These are phyloP conservation scores for Lecanicillium sp. DNA, from an alignment of 2,329 filamentous ascomycete species.

Conservation along the genomic window DNA sequence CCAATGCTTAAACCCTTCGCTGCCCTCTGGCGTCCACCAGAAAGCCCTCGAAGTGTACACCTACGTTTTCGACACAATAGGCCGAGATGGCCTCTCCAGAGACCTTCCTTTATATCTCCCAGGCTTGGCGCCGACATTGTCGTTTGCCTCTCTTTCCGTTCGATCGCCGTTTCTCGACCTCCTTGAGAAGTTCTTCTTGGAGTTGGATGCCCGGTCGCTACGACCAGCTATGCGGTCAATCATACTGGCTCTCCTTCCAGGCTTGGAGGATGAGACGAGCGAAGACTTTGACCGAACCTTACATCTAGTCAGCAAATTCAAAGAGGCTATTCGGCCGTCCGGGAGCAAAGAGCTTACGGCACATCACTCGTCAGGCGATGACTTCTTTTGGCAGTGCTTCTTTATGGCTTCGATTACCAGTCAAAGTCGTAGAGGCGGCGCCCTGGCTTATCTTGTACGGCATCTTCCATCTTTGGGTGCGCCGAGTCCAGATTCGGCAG, in stretches of 20 bases:
- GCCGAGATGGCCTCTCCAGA: conserved; percentile 67
- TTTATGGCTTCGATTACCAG: conserved; percentile 91
- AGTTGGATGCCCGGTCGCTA: conserved; percentile 61
- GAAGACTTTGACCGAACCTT: conserved; percentile 93
- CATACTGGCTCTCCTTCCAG: conserved; percentile 80
- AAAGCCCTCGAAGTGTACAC: conserved; percentile 92
- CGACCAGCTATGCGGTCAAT: conserved; percentile 86
- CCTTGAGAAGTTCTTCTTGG: conserved; percentile 72
- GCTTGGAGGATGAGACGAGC: conserved; percentile 90
- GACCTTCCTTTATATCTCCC: conserved; percentile 86
- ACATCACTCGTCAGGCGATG: conserved; percentile 57
- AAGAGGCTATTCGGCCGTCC: conserved; percentile 53
- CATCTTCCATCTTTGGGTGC: conserved; percentile 52
- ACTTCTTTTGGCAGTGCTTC: conserved; percentile 98
- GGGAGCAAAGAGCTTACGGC: conserved; percentile 41
- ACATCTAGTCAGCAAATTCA: conserved; percentile 69
- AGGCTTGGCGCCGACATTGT: conserved; percentile 79
- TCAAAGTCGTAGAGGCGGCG: conserved; percentile 73
- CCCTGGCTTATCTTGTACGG: conserved; percentile 76
- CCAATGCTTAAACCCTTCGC: conserved; percentile 86
- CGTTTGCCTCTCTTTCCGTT: conserved; percentile 89
- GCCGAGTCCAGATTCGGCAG: conserved; percentile 9
- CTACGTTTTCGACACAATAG: conserved; percentile 81
- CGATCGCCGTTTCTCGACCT: conserved; percentile 79
- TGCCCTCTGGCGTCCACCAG: conserved; percentile 95